Evolutionary conservation across 1,139 yeast species (phyloP), one percentile per base, ranked within the genome.

Genomic region (Sugiyamaella pinicola): DNA sequence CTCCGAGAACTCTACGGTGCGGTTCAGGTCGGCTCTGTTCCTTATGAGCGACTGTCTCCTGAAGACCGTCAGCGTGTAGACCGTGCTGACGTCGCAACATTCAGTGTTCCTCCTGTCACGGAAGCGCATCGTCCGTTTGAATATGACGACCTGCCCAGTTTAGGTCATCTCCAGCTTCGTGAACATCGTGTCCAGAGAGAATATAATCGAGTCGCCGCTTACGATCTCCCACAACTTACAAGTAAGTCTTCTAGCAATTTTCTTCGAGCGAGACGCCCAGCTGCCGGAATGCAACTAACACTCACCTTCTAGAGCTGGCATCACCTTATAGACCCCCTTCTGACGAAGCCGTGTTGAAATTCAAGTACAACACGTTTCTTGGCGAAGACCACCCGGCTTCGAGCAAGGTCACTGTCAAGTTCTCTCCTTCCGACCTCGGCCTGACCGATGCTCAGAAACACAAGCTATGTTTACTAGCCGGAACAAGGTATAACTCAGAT

Each of bases 191-290:
- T 64, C 19, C 81, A 79, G 61, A 74, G 87, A 64, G 77, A 80
- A 53, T 82, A 85, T 65, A 85, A 84, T 64, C 79, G 97, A 64
- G 76, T 88, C 37, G 87, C 95, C 29, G 97, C 98, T 0, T 93
- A 85, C 71, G 98, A 91, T 69, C 79, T 91, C 76, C 99, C 99
- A 2, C 80, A 84, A 55, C 77, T 93, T 59, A 83, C 44, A 82
- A 88, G 69, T 85, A 78, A 68, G 84, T 93, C 12, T 5, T 19
- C 28, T 33, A n/a, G n/a, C n/a, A n/a, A n/a, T n/a, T n/a, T n/a
- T n/a, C n/a, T n/a, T n/a, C n/a, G n/a, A n/a, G n/a, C n/a, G 21
- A 10, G n/a, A 7, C 45, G 13, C 35, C 45, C 35, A 18, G 34
- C 45, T 15, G 45, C 45, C 35, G 21, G 42, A 31, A 3, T 12